A percentile compares a stretch with the other conserved stretches of the same genome.
Evolutionary conservation across 73 alveolate species (phyloP).

Genomic region (Stentor roeselii): DNA sequence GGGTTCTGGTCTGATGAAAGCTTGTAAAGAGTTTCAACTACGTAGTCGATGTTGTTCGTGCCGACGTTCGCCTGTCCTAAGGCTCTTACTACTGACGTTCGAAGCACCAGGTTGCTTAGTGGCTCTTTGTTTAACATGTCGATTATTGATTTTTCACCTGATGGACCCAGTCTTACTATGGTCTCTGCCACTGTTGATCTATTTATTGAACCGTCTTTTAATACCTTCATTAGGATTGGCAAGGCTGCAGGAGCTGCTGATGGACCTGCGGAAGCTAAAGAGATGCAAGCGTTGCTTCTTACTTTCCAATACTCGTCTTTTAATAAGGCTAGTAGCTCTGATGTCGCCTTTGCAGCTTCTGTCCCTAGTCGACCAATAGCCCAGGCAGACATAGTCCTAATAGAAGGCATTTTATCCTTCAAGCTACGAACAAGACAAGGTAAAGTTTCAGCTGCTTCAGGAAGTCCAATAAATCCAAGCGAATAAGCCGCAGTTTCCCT

Average conservation of each 20-base stretch:
- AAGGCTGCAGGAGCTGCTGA: slow-evolving; percentile 67
- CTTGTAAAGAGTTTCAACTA: slow-evolving; percentile 74
- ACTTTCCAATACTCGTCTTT: slow-evolving; percentile 92
- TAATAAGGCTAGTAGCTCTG: slow-evolving; percentile 50
- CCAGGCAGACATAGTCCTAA: slow-evolving; percentile 86
- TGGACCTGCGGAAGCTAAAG: slow-evolving; percentile 82
- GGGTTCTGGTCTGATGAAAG: slow-evolving; percentile 35
- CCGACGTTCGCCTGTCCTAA: slow-evolving; percentile 74
- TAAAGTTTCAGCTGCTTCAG: slow-evolving; percentile 73
- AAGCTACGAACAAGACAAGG: slow-evolving; percentile 63
- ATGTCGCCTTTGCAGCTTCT: slow-evolving; percentile 64
- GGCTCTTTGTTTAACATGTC: slow-evolving; percentile 76
- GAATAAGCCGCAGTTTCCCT: slow-evolving; percentile 83
- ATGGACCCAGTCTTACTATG: slow-evolving; percentile 75
- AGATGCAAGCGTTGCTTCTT: slow-evolving; percentile 86
- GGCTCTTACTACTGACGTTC: slow-evolving; percentile 79
- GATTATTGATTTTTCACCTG: slow-evolving; percentile 80
- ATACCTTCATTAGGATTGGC: slow-evolving; percentile 73
- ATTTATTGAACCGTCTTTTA: slow-evolving; percentile 83
- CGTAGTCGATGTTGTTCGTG: slow-evolving; percentile 80
- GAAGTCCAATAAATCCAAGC: slow-evolving; percentile 84
- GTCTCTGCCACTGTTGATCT: slow-evolving; percentile 87
- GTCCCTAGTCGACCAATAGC: slow-evolving; percentile 84
- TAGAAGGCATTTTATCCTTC: slow-evolving; percentile 73
- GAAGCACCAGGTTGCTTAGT: slow-evolving; percentile 69